These are phyloP conservation scores for Fusarium sp. DNA, from an alignment of 2,329 filamentous ascomycete genomes.

Conservation along the genomic window DNA sequence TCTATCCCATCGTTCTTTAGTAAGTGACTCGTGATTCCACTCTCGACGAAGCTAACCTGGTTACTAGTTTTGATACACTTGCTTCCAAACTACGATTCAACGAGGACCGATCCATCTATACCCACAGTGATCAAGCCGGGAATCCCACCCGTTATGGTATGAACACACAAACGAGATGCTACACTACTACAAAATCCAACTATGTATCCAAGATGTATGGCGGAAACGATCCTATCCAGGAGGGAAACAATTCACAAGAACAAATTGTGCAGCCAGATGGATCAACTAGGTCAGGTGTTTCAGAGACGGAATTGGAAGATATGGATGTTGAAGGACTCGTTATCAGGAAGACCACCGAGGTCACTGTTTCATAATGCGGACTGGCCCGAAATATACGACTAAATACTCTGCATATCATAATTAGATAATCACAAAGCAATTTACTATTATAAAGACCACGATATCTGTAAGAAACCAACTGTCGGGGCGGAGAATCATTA, in stretches of 20 bases:
- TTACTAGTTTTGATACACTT: conserved; percentile 48
- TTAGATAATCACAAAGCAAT: background rate
- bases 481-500: background rate
- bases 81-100: conserved; percentile 48
- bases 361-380: conserved; percentile 11
- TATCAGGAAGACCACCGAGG: conserved; percentile 41
- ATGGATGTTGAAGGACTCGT: conserved; percentile 25
- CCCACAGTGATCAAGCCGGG: conserved; percentile 15
- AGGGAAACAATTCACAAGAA: conserved; percentile 25
- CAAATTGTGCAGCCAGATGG: conserved; percentile 18
- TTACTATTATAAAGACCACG: background rate
- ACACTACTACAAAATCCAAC: conserved; percentile 22
- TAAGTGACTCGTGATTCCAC: conserved; percentile 27
- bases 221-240: background rate
- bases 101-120: conserved; percentile 21
- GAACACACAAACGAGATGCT: conserved; percentile 24
- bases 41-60: background rate
- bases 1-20: conserved; percentile 56
- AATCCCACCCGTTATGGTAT: background rate
- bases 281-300: conserved; percentile 23
- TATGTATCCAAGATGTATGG: conserved; percentile 9
- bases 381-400: accelerated
- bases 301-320: conserved; percentile 21
- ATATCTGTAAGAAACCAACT: background rate
- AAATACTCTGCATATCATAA: background rate